These are phyloP conservation scores for Rhytidhysteron rufulum DNA, from an alignment of 2,329 filamentous ascomycete genomes.

Conservation along the genomic window DNA sequence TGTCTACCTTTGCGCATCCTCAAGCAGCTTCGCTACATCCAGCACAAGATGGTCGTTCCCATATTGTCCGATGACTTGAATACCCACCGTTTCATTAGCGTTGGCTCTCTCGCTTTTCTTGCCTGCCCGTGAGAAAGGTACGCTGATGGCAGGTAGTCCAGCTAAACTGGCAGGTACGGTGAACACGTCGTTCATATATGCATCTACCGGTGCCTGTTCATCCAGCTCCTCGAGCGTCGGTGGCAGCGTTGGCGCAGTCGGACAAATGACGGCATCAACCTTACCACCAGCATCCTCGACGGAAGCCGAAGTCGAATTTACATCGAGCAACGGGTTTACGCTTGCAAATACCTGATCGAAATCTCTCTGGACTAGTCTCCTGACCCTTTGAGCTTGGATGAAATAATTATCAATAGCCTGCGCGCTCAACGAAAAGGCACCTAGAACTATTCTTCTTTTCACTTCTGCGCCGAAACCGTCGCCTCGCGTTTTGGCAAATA, in stretches of 20 bases:
- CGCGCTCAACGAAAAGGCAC: constrained; percentile 85
- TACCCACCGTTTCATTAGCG: constrained; percentile 49
- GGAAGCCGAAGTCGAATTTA: constrained; percentile 37
- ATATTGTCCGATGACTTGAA: constrained; percentile 79
- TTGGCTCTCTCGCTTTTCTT: constrained; percentile 16
- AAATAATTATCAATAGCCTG: constrained; percentile 96
- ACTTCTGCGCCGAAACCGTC: constrained; percentile 80
- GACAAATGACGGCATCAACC: constrained; percentile 84
- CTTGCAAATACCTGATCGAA: constrained; percentile 76
- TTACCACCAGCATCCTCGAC: constrained; percentile 53
- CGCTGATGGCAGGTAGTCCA: constrained; percentile 80
- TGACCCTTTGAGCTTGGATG: constrained; percentile 83
- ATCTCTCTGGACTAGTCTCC: constrained; percentile 77
- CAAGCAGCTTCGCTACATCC: constrained; percentile 43
- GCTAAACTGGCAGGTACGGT: constrained; percentile 93
- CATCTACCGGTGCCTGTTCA: constrained; percentile 58
- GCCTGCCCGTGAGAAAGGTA: constrained; percentile 57
- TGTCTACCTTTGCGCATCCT: neutral
- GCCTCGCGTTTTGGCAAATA: constrained; percentile 71
- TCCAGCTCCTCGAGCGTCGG: constrained; percentile 60
- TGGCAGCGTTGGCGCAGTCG: constrained; percentile 76
- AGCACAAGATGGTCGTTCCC: constrained; percentile 68
- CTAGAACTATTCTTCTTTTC: constrained; percentile 78
- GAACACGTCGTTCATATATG: constrained; percentile 91
- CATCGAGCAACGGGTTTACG: constrained; percentile 62